A percentile compares a stretch with the other conserved stretches of the same genome.
Evolutionary conservation across 2,329 filamentous ascomycete genomes (phyloP).

Genomic region (Aureobasidium sp.): DNA sequence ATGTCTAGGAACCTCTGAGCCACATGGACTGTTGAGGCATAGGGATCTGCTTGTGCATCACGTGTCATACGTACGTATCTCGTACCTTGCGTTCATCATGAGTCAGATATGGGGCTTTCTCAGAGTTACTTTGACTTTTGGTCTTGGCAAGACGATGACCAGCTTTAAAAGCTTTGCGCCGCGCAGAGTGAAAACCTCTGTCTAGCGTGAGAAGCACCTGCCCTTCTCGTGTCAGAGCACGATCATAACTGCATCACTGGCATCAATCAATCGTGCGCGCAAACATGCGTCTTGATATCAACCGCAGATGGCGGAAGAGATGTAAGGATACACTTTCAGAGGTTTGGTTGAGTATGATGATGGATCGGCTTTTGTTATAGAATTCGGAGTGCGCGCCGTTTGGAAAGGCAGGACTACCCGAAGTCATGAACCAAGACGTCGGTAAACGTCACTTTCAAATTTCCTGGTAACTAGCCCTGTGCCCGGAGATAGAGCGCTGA

Average conservation of each 20-base stretch:
- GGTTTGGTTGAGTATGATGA: not conserved
- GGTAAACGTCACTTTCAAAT: not conserved
- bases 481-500: not conserved
- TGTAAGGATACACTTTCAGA: no score
- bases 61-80: not conserved
- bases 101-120: not conserved
- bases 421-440: not conserved
- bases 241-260: no score
- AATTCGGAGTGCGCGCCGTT: not conserved
- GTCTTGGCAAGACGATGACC: not conserved
- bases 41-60: not conserved
- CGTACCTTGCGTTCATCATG: constrained; percentile 8
- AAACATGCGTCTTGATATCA: not conserved
- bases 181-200: not conserved
- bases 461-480: not conserved
- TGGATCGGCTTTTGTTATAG: not conserved
- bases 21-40: not conserved
- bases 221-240: not conserved
- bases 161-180: not conserved
- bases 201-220: not conserved
- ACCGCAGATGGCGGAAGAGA: not conserved
- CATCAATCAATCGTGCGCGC: not conserved
- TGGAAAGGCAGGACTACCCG: not conserved
- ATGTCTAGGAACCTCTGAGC: not conserved
- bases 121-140: not conserved